Evolutionary conservation across 1,284 basidiomycete species (phyloP).

Genomic region (Athelia sp.): DNA sequence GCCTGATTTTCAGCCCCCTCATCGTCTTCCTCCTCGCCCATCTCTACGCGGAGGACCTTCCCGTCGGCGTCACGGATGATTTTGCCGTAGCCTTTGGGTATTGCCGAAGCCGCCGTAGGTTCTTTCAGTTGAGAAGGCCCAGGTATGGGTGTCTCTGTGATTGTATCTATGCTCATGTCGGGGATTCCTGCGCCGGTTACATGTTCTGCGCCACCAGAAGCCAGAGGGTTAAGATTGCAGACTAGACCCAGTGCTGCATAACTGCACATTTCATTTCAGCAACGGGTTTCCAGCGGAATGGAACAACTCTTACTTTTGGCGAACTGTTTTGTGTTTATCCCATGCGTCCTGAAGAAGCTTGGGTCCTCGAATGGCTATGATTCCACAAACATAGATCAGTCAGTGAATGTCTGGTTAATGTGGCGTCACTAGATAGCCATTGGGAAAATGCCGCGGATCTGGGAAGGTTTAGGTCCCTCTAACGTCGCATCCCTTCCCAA

Average conservation of each 20-base stretch:
- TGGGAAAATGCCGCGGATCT: background rate
- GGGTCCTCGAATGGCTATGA: slow-evolving; percentile 75
- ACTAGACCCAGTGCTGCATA: slow-evolving; percentile 77
- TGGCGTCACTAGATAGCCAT: background rate
- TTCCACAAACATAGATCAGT: background rate
- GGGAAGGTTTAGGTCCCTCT: background rate
- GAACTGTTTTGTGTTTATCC: slow-evolving; percentile 86
- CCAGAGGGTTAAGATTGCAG: slow-evolving; percentile 59
- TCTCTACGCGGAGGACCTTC: slow-evolving; percentile 73
- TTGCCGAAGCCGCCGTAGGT: slow-evolving; percentile 12
- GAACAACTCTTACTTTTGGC: slow-evolving; percentile 76
- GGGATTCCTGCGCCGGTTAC: slow-evolving; percentile 11
- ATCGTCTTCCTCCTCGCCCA: slow-evolving; percentile 51
- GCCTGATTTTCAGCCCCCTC: background rate
- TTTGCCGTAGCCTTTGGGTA: slow-evolving; percentile 76
- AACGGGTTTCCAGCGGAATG: slow-evolving; percentile 1
- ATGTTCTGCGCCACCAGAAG: slow-evolving; percentile 55
- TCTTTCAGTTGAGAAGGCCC: slow-evolving; percentile 9
- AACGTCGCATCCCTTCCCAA: background rate
- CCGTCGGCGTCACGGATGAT: slow-evolving; percentile 85
- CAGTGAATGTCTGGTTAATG: background rate
- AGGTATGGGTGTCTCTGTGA: slow-evolving; percentile 7
- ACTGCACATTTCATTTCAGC: slow-evolving; percentile 33
- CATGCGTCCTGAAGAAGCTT: slow-evolving; percentile 81
- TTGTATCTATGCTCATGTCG: slow-evolving; percentile 4